These are phyloP conservation scores for Cladorrhinum sp. DNA, from an alignment of 2,329 filamentous ascomycete genomes.

Conservation along the genomic window DNA sequence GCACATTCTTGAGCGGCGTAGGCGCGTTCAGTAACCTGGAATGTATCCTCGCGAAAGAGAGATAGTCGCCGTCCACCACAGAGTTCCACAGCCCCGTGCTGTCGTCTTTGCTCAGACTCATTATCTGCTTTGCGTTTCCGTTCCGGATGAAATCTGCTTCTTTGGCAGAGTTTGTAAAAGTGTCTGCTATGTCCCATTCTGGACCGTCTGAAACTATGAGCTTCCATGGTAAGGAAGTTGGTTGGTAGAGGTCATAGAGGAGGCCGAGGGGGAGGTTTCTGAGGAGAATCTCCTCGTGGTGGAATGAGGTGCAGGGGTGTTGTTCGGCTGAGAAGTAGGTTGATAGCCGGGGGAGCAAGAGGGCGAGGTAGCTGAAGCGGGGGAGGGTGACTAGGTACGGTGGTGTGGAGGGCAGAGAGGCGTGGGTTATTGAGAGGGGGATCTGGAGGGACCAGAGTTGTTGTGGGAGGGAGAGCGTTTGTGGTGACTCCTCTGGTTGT, in stretches of 20 bases:
- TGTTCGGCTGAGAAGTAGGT: conserved; percentile 46
- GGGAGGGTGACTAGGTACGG: conserved; percentile 55
- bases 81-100: conserved; percentile 80
- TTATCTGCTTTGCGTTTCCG: conserved; percentile 83
- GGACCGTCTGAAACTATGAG: conserved; percentile 53
- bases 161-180: conserved; percentile 63
- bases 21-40: conserved; percentile 73
- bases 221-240: conserved; percentile 49
- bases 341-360: conserved; percentile 54
- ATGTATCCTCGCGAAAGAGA: conserved; percentile 70
- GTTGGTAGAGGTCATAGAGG: conserved; percentile 56
- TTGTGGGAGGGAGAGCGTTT: conserved; percentile 37
- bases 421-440: conserved; percentile 54
- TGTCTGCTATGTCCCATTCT: conserved; percentile 60
- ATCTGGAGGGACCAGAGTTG: conserved; percentile 54
- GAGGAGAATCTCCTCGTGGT: conserved; percentile 53
- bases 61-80: conserved; percentile 73
- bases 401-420: conserved; percentile 37
- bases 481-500: background rate
- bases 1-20: conserved; percentile 75
- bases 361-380: conserved; percentile 58
- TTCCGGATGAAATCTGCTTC: conserved; percentile 85
- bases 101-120: conserved; percentile 81
- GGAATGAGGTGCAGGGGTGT: conserved; percentile 56
- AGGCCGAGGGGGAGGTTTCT: conserved; percentile 53